Conservation (phyloP, 2,329 filamentous ascomycete species). For the Cytospora leucostoma region DNA sequence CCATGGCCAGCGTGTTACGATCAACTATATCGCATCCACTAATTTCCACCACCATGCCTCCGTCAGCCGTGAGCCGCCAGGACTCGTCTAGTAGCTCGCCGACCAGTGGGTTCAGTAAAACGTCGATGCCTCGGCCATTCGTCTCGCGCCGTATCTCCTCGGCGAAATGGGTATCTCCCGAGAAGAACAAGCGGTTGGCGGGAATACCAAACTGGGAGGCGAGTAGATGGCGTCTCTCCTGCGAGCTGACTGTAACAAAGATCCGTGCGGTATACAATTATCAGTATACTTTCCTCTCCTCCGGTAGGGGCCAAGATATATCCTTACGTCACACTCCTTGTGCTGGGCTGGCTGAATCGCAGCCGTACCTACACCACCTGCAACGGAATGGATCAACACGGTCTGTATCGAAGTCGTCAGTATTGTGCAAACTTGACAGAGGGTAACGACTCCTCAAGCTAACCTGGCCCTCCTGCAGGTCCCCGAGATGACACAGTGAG, state of each 20-base stretch:
- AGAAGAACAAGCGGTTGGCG: constrained; percentile 34
- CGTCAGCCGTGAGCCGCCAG: constrained; percentile 37
- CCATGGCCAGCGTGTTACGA: too few relatives aligned
- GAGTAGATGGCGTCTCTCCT: constrained; percentile 37
- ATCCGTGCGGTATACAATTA: constrained; percentile 26
- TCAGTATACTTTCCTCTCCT: too few relatives aligned
- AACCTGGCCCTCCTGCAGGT: constrained; percentile 31
- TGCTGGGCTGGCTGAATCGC: constrained; percentile 30
- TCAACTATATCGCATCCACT: too few relatives aligned
- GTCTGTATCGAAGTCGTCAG: constrained; percentile 16
- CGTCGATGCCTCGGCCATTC: constrained; percentile 29
- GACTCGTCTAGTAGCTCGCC: constrained; percentile 32
- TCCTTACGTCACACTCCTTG: constrained; percentile 7
- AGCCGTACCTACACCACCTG: constrained; percentile 32
- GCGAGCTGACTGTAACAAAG: constrained; percentile 37
- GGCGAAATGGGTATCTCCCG: constrained; percentile 33
- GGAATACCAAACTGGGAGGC: constrained; percentile 35
- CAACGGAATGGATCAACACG: constrained; percentile 34
- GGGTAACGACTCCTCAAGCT: background rate
- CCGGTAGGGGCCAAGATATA: constrained; percentile 14
- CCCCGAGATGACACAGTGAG: constrained; percentile 34
- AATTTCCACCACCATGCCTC: constrained; percentile 45
- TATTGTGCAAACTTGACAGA: constrained; percentile 22
- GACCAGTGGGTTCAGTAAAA: constrained; percentile 31
- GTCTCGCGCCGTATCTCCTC: constrained; percentile 32